Percentiles rank a stretch among this genome's conserved stretches.
Conservation (phyloP, 75 land plant species). For the Ceratopteris richardii region DNA sequence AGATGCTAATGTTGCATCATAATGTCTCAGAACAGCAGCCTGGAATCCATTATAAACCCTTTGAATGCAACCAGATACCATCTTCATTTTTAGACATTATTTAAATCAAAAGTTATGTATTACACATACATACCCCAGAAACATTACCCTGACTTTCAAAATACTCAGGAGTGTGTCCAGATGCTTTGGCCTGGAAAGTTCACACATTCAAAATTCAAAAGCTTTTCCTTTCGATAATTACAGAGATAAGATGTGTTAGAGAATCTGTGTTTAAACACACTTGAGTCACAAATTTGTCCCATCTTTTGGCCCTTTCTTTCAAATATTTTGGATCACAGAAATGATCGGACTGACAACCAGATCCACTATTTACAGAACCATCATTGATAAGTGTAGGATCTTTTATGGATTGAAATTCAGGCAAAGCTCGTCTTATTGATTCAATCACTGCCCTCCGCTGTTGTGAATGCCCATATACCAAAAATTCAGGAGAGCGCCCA, state of each 20-base stretch:
- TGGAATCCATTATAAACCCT: slow-evolving; percentile 12
- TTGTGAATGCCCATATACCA: slow-evolving; percentile 85
- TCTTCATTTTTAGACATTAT: too few relatives aligned
- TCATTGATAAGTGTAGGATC: not conserved
- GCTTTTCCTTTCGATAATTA: too few relatives aligned
- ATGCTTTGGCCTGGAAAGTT: slow-evolving; percentile 71
- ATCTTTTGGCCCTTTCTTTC: slow-evolving; percentile 82
- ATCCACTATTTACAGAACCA: not conserved
- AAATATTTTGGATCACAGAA: slow-evolving; percentile 5
- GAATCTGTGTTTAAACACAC: too few relatives aligned
- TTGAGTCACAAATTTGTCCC: slow-evolving; percentile 85
- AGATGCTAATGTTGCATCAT: slow-evolving; percentile 60
- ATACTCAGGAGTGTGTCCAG: slow-evolving; percentile 62
- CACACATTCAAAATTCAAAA: too few relatives aligned
- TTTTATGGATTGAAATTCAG: slow-evolving; percentile 7
- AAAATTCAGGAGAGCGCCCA: slow-evolving; percentile 71
- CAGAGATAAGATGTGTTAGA: too few relatives aligned
- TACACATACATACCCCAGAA: slow-evolving; percentile 56
- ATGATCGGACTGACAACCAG: not conserved
- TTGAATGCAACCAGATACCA: too few relatives aligned
- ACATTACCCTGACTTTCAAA: slow-evolving; percentile 50
- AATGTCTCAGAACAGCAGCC: slow-evolving; percentile 72
- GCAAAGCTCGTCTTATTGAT: slow-evolving; percentile 49
- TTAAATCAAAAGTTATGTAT: too few relatives aligned
- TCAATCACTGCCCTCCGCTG: slow-evolving; percentile 88